Evolutionary conservation across 2,329 filamentous ascomycete genomes (phyloP).

Genomic region (Dactylellina drechsleri): DNA sequence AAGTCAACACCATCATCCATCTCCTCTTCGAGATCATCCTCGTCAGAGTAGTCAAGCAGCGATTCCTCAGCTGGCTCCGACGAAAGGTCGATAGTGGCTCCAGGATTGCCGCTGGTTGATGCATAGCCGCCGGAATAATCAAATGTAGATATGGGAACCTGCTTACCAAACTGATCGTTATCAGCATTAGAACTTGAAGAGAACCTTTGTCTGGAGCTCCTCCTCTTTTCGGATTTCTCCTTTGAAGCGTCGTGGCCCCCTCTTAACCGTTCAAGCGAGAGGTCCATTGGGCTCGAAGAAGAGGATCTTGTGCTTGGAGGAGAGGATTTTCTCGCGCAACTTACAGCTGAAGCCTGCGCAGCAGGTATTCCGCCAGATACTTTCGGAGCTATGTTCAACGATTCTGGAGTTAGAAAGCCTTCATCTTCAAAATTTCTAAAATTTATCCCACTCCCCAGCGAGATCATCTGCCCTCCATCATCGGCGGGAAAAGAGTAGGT

Average conservation of each 20-base stretch:
- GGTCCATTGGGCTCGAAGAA: no score
- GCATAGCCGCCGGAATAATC: background rate
- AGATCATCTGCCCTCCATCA: no score
- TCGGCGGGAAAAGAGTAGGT: no score
- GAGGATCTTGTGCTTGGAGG: no score
- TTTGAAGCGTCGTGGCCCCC: no score
- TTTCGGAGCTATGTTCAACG: background rate
- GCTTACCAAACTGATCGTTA: conserved; percentile 24
- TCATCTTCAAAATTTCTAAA: no score
- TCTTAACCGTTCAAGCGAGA: no score
- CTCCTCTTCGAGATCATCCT: conserved; percentile 12
- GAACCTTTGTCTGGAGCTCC: background rate
- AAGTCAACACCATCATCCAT: background rate
- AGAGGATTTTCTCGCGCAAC: no score
- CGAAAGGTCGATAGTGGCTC: no score
- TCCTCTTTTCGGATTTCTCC: background rate
- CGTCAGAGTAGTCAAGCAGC: conserved; percentile 6
- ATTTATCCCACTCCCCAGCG: no score
- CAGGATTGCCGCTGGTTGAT: background rate
- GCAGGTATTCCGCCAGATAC: background rate
- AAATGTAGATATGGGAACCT: conserved; percentile 7
- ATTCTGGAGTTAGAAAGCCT: no score
- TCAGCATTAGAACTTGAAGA: background rate
- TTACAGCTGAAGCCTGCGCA: no score
- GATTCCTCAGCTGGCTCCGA: background rate